Evolutionary conservation across 2,329 filamentous ascomycete species (phyloP).

Genomic region (Trichoderma citrinoviride): DNA sequence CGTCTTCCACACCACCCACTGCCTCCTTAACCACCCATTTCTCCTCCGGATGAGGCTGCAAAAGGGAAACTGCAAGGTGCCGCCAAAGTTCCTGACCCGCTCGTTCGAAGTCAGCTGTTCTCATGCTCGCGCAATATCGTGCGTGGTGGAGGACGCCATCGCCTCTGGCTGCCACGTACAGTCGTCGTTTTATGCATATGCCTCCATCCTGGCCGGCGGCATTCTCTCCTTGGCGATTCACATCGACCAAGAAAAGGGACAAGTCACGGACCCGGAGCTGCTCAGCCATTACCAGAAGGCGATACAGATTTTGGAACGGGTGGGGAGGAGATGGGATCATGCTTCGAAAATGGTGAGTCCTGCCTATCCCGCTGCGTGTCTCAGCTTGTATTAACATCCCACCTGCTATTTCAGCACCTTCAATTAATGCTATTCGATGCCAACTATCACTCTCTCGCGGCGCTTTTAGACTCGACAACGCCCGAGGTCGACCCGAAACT

Average conservation of each 20-base stretch:
- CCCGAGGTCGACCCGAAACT: conserved; percentile 14
- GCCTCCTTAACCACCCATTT: conserved; percentile 15
- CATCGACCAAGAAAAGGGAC: conserved; percentile 18
- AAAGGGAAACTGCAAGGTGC: conserved; percentile 9
- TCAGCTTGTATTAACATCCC: conserved; percentile 6
- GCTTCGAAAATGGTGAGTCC: conserved; percentile 19
- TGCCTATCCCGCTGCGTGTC: neutral
- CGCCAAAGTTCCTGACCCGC: conserved; percentile 10
- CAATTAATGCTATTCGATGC: conserved; percentile 20
- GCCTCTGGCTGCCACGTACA: conserved; percentile 15
- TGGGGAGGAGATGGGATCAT: conserved; percentile 17
- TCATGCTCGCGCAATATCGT: conserved; percentile 13
- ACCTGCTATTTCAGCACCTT: conserved; percentile 13
- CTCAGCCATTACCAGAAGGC: conserved; percentile 8
- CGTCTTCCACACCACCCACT: conserved; percentile 9
- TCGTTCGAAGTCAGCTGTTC: conserved; percentile 3
- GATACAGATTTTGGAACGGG: conserved; percentile 7
- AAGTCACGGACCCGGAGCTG: conserved; percentile 5
- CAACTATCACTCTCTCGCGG: conserved; percentile 14
- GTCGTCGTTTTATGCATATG: conserved; percentile 14
- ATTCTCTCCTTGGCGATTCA: conserved; percentile 15
- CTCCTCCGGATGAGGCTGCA: conserved; percentile 16
- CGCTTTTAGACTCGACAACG: conserved; percentile 2
- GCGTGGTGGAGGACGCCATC: conserved; percentile 14
- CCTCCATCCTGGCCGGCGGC: conserved; percentile 14